Conservation (phyloP, 805 yeast genomes). For the Starmerella apicola region DNA sequence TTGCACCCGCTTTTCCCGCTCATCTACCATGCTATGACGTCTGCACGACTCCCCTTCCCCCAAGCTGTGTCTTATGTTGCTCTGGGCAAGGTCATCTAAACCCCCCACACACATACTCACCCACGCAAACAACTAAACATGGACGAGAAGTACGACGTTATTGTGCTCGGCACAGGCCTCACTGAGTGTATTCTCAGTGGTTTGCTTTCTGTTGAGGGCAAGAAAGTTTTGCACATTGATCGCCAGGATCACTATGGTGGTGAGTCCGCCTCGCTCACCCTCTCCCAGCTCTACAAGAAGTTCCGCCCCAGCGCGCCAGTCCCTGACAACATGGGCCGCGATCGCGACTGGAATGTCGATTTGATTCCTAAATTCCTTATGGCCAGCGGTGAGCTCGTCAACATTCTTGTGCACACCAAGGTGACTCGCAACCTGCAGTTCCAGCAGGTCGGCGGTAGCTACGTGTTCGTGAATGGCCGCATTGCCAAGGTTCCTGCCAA, state of each 20-base stretch:
- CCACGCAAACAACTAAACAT: slow-evolving; percentile 29
- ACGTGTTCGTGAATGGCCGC: slow-evolving; percentile 78
- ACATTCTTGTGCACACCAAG: slow-evolving; percentile 87
- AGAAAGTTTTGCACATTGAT: slow-evolving; percentile 92
- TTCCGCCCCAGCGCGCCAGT: slow-evolving; percentile 53
- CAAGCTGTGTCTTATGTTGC: no score
- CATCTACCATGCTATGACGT: no score
- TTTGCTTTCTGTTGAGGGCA: slow-evolving; percentile 89
- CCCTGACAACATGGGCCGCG: slow-evolving; percentile 69
- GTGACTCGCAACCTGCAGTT: slow-evolving; percentile 93
- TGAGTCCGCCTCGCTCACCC: slow-evolving; percentile 28
- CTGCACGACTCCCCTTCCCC: no score
- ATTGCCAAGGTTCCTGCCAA: slow-evolving; percentile 92
- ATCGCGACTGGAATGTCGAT: slow-evolving; percentile 96
- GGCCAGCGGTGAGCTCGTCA: slow-evolving; percentile 96
- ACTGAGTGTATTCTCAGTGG: slow-evolving; percentile 96
- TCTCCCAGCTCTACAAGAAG: slow-evolving; percentile 53
- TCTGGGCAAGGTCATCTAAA: neutral
- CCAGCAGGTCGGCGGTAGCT: slow-evolving; percentile 92
- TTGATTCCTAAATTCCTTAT: slow-evolving; percentile 90
- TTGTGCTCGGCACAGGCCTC: slow-evolving; percentile 87
- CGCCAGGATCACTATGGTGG: slow-evolving; percentile 93
- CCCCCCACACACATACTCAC: neutral
- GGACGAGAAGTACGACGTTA: slow-evolving; percentile 96
- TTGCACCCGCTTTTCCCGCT: no score